Evolutionary conservation across 1,284 basidiomycete genomes (phyloP).

Genomic region (Vanrija sp.): DNA sequence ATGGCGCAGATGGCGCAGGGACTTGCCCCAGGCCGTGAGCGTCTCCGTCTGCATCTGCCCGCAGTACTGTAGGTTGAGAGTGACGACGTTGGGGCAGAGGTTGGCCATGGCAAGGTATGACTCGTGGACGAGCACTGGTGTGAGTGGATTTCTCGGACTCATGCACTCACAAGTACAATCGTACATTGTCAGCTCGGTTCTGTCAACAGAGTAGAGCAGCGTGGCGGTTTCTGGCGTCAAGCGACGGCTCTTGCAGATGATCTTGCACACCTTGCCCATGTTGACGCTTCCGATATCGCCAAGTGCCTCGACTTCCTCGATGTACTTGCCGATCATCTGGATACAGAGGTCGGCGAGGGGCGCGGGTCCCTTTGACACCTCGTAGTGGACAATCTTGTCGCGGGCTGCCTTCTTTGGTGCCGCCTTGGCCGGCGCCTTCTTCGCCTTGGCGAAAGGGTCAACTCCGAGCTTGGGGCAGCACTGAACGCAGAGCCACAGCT

Average conservation of each 20-base stretch:
- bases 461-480: slow-evolving; percentile 70
- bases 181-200: slow-evolving; percentile 70
- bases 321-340: slow-evolving; percentile 77
- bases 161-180: slow-evolving; percentile 79
- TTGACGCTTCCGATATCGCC: slow-evolving; percentile 80
- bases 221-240: slow-evolving; percentile 74
- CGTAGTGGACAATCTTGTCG: slow-evolving; percentile 59
- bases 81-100: slow-evolving; percentile 74
- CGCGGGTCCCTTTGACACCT: slow-evolving; percentile 62
- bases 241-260: slow-evolving; percentile 78
- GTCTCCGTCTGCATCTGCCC: slow-evolving; percentile 74
- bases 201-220: slow-evolving; percentile 74
- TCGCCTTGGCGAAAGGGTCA: slow-evolving; percentile 65
- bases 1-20: slow-evolving; percentile 63
- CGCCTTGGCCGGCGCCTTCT: slow-evolving; percentile 62
- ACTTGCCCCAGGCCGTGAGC: slow-evolving; percentile 61
- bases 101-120: slow-evolving; percentile 65
- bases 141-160: background rate
- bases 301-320: slow-evolving; percentile 83
- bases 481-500: slow-evolving; percentile 69
- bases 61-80: slow-evolving; percentile 77
- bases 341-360: slow-evolving; percentile 74
- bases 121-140: slow-evolving; percentile 62
- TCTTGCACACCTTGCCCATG: slow-evolving; percentile 74
- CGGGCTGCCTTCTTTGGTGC: slow-evolving; percentile 36